Percentiles rank a stretch among this genome's conserved stretches.
phyloP scores from a whole-genome alignment of 345 rosid genomes.

The Citrus maxima region DNA sequence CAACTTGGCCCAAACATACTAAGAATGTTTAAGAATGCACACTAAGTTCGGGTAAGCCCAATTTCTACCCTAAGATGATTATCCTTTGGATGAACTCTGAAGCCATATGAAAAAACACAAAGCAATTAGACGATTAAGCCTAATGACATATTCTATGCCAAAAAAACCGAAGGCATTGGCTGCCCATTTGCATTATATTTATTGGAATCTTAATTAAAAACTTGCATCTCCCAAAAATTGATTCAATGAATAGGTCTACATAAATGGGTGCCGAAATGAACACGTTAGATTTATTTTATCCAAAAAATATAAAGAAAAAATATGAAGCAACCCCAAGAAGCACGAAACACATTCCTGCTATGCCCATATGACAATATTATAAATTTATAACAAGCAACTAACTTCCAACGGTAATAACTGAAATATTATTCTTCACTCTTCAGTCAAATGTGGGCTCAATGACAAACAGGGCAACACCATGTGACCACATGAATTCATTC shows the following conservation, averaged over 20 bases:
- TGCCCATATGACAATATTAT: not conserved
- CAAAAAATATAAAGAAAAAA: not conserved
- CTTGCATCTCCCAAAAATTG: not conserved
- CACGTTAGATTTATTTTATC: not conserved
- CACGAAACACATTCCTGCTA: not conserved
- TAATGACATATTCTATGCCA: too few species aligned
- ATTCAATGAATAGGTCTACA: slow-evolving; percentile 11
- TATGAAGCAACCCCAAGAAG: not conserved
- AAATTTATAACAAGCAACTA: slow-evolving; percentile 26
- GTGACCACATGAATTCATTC: slow-evolving; percentile 47
- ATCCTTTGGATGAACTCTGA: too few species aligned
- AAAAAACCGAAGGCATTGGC: too few species aligned
- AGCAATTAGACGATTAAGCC: too few species aligned
- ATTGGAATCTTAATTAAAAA: too few species aligned
- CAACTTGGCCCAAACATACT: too few species aligned
- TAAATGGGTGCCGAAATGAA: not conserved
- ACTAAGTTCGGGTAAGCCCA: too few species aligned
- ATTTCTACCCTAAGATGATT: too few species aligned
- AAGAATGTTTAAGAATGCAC: too few species aligned
- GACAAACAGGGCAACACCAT: slow-evolving; percentile 49
- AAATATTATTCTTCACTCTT: slow-evolving; percentile 19
- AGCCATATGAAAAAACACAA: too few species aligned
- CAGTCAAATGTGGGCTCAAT: slow-evolving; percentile 35
- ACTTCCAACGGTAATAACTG: slow-evolving; percentile 74
- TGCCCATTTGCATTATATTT: too few species aligned